phyloP scores from a whole-genome alignment of 805 yeast species.

The Sugiyamaella smithiae region DNA sequence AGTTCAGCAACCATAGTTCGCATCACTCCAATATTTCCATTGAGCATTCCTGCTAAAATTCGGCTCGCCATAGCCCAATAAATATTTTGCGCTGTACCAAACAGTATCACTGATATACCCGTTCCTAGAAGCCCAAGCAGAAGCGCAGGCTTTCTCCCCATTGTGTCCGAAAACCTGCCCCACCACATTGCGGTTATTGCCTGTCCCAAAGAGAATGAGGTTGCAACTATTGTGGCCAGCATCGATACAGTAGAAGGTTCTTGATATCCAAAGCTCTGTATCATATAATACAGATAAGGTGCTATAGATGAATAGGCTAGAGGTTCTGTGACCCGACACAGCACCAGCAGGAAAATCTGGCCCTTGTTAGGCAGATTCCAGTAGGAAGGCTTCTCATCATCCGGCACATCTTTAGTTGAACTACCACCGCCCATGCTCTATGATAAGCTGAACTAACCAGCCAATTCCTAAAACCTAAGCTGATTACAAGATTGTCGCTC shows the following conservation, averaged over 20 bases:
- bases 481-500: too few species aligned
- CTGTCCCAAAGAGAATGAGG: conserved; percentile 56
- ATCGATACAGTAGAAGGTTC: conserved; percentile 15
- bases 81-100: conserved; percentile 53
- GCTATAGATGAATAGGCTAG: conserved; percentile 58
- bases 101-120: conserved; percentile 41
- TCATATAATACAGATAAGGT: conserved; percentile 61
- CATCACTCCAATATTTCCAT: conserved; percentile 61
- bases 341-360: conserved; percentile 12
- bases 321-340: conserved; percentile 52
- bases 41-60: conserved; percentile 50
- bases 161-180: conserved; percentile 51
- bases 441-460: too few species aligned
- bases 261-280: conserved; percentile 46
- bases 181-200: conserved; percentile 53
- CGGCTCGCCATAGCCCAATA: conserved; percentile 54
- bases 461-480: too few species aligned
- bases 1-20: conserved; percentile 57
- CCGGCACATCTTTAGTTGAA: too few species aligned
- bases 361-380: conserved; percentile 16
- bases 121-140: conserved; percentile 52
- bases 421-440: too few species aligned
- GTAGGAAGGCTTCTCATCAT: conserved; percentile 1
- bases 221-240: conserved; percentile 47
- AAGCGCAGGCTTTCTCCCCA: conserved; percentile 53